A percentile compares a stretch with the other conserved stretches of the same genome.
Evolutionary conservation across 345 rosid species (phyloP).

Genomic region (Excoecaria agallocha): DNA sequence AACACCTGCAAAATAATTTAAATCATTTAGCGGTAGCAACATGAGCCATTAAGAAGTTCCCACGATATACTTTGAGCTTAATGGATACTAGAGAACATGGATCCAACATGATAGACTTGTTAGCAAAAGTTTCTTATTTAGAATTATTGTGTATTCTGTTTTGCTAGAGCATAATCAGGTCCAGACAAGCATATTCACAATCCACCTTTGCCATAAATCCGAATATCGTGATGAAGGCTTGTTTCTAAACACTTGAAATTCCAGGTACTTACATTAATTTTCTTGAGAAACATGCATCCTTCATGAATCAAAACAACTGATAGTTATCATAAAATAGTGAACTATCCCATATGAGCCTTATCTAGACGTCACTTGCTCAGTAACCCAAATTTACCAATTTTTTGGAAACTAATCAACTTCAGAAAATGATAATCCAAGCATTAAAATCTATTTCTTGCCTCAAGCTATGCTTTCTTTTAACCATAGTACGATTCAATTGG

Average conservation of each 20-base stretch:
- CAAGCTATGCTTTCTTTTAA: not conserved
- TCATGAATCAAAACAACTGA: not conserved
- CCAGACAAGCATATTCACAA: not conserved
- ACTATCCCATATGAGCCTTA: not conserved
- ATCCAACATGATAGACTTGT: not conserved
- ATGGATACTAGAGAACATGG: not conserved
- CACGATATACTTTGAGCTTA: not conserved
- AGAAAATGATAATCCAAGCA: not conserved
- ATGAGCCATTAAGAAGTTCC: not conserved
- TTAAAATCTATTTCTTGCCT: not conserved
- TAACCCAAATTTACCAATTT: not conserved
- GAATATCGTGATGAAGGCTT: not conserved
- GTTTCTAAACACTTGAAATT: not conserved
- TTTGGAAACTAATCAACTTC: not conserved
- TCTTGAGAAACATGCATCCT: not conserved
- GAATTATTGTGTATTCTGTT: not conserved
- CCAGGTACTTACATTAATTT: not conserved
- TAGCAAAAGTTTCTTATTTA: not conserved
- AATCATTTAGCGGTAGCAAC: slow-evolving; percentile 1
- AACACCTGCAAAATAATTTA: slow-evolving; percentile 21
- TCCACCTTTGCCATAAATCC: not conserved
- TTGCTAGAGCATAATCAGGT: not conserved
- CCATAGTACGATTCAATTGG: not conserved
- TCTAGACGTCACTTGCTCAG: not conserved
- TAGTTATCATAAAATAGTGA: not conserved